Conservation (phyloP, 2,329 filamentous ascomycete genomes). For the Xylariomycetidae sp. region DNA sequence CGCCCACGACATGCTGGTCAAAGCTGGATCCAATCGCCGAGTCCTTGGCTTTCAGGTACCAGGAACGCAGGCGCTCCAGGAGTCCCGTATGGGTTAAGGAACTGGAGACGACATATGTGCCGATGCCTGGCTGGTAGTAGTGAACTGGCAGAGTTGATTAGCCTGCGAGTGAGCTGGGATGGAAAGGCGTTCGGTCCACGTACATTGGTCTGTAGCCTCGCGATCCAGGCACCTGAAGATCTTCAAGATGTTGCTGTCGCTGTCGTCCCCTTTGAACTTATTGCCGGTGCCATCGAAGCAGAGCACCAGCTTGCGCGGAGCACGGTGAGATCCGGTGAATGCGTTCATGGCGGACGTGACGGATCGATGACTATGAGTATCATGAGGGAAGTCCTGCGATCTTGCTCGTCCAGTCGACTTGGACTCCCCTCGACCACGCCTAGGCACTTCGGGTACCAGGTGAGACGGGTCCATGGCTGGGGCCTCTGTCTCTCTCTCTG, state of each 20-base stretch:
- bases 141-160: constrained; percentile 33
- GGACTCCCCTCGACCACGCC: no score
- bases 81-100: constrained; percentile 52
- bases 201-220: constrained; percentile 53
- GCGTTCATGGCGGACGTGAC: constrained; percentile 14
- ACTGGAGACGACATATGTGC: constrained; percentile 62
- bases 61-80: constrained; percentile 53
- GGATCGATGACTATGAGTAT: constrained; percentile 4
- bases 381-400: constrained; percentile 7
- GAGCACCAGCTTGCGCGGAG: constrained; percentile 45
- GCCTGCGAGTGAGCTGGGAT: constrained; percentile 1
- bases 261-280: constrained; percentile 57
- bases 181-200: constrained; percentile 11
- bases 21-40: constrained; percentile 76
- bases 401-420: no score
- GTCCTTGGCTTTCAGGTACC: constrained; percentile 69
- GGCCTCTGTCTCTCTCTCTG: no score
- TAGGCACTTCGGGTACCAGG: constrained; percentile 9
- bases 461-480: constrained; percentile 18
- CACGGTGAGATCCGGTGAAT: no score
- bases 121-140: constrained; percentile 65
- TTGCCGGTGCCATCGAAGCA: constrained; percentile 61
- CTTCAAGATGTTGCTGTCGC: constrained; percentile 61
- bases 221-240: constrained; percentile 66
- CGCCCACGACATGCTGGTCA: constrained; percentile 75